phyloP scores from a whole-genome alignment of 768 basidiomycete genomes.

The Mrakia blollopis region DNA sequence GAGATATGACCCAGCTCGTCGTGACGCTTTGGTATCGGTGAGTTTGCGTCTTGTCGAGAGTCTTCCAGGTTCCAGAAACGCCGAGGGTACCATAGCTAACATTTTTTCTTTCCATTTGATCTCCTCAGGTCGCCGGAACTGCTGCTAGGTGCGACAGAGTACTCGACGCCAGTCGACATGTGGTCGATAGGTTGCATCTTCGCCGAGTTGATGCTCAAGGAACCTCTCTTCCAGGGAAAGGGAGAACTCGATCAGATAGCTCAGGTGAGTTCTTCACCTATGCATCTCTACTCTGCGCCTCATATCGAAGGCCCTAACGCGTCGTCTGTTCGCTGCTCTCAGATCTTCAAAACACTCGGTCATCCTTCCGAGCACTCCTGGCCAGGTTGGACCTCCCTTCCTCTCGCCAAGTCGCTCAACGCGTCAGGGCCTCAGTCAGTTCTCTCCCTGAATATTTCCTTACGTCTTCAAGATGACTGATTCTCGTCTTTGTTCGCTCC shows the following conservation, averaged over 20 bases:
- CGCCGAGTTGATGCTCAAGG: slow-evolving; percentile 87
- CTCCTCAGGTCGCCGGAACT: slow-evolving; percentile 81
- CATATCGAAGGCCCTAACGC: not conserved
- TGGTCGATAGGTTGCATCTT: slow-evolving; percentile 99
- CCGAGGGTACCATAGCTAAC: not conserved
- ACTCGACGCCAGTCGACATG: slow-evolving; percentile 93
- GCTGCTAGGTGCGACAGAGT: slow-evolving; percentile 82
- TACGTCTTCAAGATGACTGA: not conserved
- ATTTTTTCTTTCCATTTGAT: not conserved
- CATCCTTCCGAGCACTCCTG: slow-evolving; percentile 81
- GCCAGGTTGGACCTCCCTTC: slow-evolving; percentile 76
- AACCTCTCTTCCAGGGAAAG: slow-evolving; percentile 96
- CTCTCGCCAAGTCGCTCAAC: slow-evolving; percentile 71
- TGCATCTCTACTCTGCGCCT: not conserved
- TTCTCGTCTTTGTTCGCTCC: not conserved
- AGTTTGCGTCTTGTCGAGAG: slow-evolving; percentile 43
- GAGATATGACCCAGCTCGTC: slow-evolving; percentile 94
- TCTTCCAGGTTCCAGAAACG: not conserved
- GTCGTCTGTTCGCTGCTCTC: not conserved
- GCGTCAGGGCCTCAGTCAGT: slow-evolving; percentile 44
- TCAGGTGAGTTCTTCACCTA: slow-evolving; percentile 50
- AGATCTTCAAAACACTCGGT: slow-evolving; percentile 89
- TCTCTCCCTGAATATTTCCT: not conserved
- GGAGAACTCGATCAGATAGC: slow-evolving; percentile 85
- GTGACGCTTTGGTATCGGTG: slow-evolving; percentile 99